Conservation (phyloP, 75 land plant genomes). For the Picea glauca region DNA sequence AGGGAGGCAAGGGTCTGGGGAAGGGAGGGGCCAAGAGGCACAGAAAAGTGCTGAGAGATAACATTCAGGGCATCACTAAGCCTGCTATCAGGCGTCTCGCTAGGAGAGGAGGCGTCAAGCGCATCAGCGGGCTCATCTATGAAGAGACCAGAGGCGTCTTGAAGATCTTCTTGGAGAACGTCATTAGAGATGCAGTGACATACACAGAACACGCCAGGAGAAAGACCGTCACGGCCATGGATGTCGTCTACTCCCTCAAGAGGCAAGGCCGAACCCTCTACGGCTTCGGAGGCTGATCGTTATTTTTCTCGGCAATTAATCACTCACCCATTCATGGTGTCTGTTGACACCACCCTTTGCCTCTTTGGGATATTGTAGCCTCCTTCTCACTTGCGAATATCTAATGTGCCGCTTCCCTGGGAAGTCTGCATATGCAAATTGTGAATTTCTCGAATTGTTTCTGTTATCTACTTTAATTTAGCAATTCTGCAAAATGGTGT, state of each 20-base stretch:
- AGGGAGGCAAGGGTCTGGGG: conserved; percentile 38
- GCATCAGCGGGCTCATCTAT: background rate
- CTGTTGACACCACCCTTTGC: too few species aligned
- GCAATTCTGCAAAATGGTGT: too few species aligned
- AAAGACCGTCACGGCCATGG: conserved; percentile 15
- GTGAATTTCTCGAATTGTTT: too few species aligned
- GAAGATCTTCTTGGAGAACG: conserved; percentile 19
- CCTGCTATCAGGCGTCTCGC: conserved; percentile 9
- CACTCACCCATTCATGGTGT: too few species aligned
- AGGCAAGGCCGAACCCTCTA: conserved; percentile 17
- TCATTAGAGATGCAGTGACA: conserved; percentile 15
- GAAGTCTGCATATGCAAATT: too few species aligned
- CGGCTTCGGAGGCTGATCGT: background rate
- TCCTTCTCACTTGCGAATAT: too few species aligned
- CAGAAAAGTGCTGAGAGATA: conserved; percentile 14
- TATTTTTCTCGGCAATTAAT: too few species aligned
- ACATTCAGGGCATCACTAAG: background rate
- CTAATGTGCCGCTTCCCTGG: too few species aligned
- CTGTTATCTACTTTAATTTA: too few species aligned
- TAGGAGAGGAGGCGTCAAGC: conserved; percentile 10
- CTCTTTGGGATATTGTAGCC: too few species aligned
- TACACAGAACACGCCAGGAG: conserved; percentile 40
- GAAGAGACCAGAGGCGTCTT: conserved; percentile 14
- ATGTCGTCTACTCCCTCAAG: conserved; percentile 24
- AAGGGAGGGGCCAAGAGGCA: conserved; percentile 32